Evolutionary conservation across 1,284 basidiomycete genomes (phyloP).

Genomic region (Quambalaria eucalypti): DNA sequence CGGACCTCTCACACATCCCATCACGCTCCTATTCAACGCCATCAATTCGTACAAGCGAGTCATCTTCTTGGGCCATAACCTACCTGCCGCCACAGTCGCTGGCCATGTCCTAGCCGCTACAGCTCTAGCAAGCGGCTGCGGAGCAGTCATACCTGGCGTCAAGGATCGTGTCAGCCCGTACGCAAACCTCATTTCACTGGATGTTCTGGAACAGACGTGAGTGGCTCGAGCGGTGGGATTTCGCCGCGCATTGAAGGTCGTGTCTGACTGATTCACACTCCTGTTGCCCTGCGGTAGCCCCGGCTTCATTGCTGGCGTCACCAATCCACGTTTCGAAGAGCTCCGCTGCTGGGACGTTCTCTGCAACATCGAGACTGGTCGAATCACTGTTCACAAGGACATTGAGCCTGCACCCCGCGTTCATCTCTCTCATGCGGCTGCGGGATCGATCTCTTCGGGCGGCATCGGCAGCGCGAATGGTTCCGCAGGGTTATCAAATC

Average conservation of each 20-base stretch:
- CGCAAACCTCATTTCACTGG: slow-evolving; percentile 75
- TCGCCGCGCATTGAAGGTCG: background rate
- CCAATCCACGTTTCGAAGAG: slow-evolving; percentile 87
- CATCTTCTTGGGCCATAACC: slow-evolving; percentile 81
- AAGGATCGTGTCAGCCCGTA: slow-evolving; percentile 86
- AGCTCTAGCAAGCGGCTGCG: slow-evolving; percentile 80
- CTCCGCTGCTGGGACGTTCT: slow-evolving; percentile 82
- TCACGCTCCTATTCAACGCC: slow-evolving; percentile 90
- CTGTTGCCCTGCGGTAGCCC: slow-evolving; percentile 52
- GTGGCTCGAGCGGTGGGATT: background rate
- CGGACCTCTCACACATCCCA: slow-evolving; percentile 78
- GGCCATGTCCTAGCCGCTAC: slow-evolving; percentile 85
- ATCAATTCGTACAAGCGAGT: slow-evolving; percentile 85
- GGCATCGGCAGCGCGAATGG: slow-evolving; percentile 6
- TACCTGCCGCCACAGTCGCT: slow-evolving; percentile 66
- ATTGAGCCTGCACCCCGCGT: slow-evolving; percentile 53
- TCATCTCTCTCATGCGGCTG: no score
- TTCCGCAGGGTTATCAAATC: slow-evolving; percentile 1
- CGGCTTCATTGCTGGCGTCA: slow-evolving; percentile 89
- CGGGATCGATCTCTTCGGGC: slow-evolving; percentile 43
- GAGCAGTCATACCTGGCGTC: slow-evolving; percentile 66
- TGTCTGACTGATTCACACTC: slow-evolving; percentile 1
- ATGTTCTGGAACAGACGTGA: slow-evolving; percentile 78
- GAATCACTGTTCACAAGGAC: slow-evolving; percentile 75
- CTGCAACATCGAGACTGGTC: slow-evolving; percentile 76